phyloP scores from a whole-genome alignment of 306 rosid species.

The Vicia sativa region DNA sequence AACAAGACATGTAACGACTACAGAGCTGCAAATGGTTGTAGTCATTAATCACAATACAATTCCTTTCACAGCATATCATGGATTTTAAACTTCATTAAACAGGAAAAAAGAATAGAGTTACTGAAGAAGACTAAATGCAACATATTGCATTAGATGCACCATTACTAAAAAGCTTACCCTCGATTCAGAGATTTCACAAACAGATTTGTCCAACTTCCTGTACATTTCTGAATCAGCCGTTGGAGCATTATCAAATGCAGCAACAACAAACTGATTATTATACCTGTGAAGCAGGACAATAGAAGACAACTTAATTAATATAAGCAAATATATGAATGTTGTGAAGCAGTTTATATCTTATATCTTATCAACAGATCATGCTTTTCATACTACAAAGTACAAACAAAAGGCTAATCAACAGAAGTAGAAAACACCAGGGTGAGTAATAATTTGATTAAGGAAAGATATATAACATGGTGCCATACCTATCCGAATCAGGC shows the following conservation, averaged over 20 bases:
- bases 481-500: conserved; percentile 87
- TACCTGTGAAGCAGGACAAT: conserved; percentile 53
- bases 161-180: conserved; percentile 57
- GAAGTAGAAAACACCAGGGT: not conserved
- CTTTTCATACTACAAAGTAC: conserved; percentile 14
- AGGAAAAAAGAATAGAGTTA: not conserved
- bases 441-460: conserved; percentile 18
- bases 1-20: conserved; percentile 1
- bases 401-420: conserved; percentile 2
- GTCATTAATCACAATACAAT: conserved; percentile 10
- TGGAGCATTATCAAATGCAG: conserved; percentile 90
- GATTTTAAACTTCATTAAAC: conserved; percentile 5
- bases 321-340: conserved; percentile 32
- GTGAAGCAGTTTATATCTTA: conserved; percentile 21
- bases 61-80: conserved; percentile 7
- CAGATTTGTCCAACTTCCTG: conserved; percentile 69
- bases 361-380: conserved; percentile 21
- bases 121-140: conserved; percentile 4
- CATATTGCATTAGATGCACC: not conserved
- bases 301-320: conserved; percentile 31
- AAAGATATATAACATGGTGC: conserved; percentile 27
- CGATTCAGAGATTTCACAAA: conserved; percentile 77
- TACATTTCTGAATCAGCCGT: conserved; percentile 86
- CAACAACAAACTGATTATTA: conserved; percentile 73
- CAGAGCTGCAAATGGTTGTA: conserved; percentile 14